Evolutionary conservation across 1,284 basidiomycete genomes (phyloP), one percentile per base, ranked within the genome.

Genomic region (Austroboletus niveus): DNA sequence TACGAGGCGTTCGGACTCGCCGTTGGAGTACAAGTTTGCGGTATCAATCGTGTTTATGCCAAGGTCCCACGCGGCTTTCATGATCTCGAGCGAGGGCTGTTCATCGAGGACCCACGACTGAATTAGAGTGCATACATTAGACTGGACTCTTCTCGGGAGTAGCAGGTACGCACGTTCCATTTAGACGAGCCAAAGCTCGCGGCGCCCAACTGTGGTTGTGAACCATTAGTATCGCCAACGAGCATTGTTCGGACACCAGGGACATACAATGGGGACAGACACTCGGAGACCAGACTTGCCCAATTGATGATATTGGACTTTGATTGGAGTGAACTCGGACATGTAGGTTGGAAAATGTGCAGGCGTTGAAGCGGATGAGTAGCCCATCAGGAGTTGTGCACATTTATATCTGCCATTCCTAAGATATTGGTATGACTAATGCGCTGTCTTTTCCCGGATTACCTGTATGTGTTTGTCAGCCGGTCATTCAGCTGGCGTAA

Each of bases 11-110:
- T 78, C 77, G 0, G 76, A 77, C 49, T 75, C 73, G 8, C 79
- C 78, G 47, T 78, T 76, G 5, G 76, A 78, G 54, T 82, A 82
- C 3, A 77, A 64, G 59, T 85, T 82, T 22, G 83, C 81, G 0
- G 84, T 84, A 57, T 80, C 78, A 52, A 78, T 66, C 15, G 75
- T 77, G 50, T 69, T 77, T 50, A 77, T 66, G 2, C 74, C 75
- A 8, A 62, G 58, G 44, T 74, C 73, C 76, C 77, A 79, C 5
- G 78, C 78, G 8, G 73, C 71, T 47, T 79, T 77, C 42, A 79
- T 60, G 42, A 79, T 55, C 29, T 64, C 61, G 7, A 75, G 49
- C 1, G 71, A 61, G 15, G 66, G 47, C 6, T 80, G 75, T 70
- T 79, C 74, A 51, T 75, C 58, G 55, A 83, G 52, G 32, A 75